Base-by-base conservation (phyloP, 2,329 filamentous ascomycete species). In the Alternaria sp. region DNA sequence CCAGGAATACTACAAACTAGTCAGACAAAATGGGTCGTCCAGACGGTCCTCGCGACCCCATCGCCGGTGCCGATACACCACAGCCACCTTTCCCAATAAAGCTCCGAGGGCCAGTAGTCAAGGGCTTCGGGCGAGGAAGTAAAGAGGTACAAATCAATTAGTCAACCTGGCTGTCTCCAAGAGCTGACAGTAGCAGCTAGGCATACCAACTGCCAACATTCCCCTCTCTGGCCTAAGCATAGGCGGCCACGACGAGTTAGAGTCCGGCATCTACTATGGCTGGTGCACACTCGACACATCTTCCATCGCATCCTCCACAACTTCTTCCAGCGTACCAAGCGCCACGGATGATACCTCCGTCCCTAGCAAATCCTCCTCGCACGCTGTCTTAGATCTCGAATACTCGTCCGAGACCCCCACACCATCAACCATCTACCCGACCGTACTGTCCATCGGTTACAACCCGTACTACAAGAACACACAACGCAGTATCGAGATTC, bases 381-480 rank as follows among this genome's bases (percentile, higher is more conserved):
- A 71, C 67, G 71, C 63, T 36, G 64, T 76, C 66, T 65, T 62
- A 48, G 71, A 74, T 60, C 66, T 74, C 25, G 57, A 69, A 44
- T 69, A 69, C 50, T 32, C 67, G 0, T 59, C 72, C n/a, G 56
- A 67, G 2, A 50, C 60, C 2, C 52, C 69, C 1, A 66, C 62
- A 2, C 48, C 67, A 0, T 63, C 62, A 1, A 62, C 72, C 1
- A 52, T 69, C 0, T 78, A 77, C 65, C 74, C 74, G 1, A 77
- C 75, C 10, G 75, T 78, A 2, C 69, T 78, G 2, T 67, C 60
- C 18, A 75, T 78, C 40, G 95, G 95, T 45, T 98, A 94, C 86
- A 99, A 98, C 80, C 95, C 95, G 0, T 98, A 94, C 81, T 99
- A 97, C 86, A 93, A 94, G 78, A 98, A 99, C 84, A 89, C 86